Evolutionary conservation across 129 eudicot species (phyloP), one percentile per base, ranked within the genome.

Genomic region (Gnaphalium uliginosum): DNA sequence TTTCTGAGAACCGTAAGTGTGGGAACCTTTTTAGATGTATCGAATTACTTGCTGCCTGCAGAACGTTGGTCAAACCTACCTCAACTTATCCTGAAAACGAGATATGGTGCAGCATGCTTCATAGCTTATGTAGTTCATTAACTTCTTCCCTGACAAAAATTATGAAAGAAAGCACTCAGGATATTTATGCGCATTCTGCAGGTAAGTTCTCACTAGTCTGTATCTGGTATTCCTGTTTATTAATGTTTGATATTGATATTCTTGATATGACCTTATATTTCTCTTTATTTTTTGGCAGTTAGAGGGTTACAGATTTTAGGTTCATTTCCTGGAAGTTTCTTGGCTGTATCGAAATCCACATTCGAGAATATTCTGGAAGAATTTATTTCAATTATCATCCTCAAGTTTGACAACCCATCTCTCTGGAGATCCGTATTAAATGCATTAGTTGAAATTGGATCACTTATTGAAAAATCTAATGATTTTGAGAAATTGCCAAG

Each of bases 271-370:
- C 29, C 37, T 57, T 18, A 26, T 11, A 32, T 65, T 8, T 30
- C 15, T 33, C 21, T 77, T 1, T 4, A 33, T 25, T 54, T 39
- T 41, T 41, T 76, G 83, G 86, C 88, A 94, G 99, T 91, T 56
- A 83, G 74, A 76, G 97, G 97, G 78, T 78, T 94, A 73, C 84
- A 87, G 77, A 81, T 84, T 75, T 79, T 94, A 86, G 96, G 90
- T 79, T 89, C 93, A 8, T 91, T 91, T 82, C 97, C 97, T 19
- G 96, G 85, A 61, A 77, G 76, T 81, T 89, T 85, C 69, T 51
- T 43, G 54, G 82, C 89, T 10, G 86, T 87, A 14, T 84, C 97
- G 43, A 83, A 73, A 58, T 75, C 85, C 59, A 66, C 70, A 57
- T 91, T 82, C 78, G 97, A 90, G 81, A 78, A 69, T 66, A 87